A percentile compares a stretch with the other conserved stretches of the same genome.
These are phyloP conservation scores for Hericium coralloides DNA, from an alignment of 768 basidiomycete species.

Conservation along the genomic window DNA sequence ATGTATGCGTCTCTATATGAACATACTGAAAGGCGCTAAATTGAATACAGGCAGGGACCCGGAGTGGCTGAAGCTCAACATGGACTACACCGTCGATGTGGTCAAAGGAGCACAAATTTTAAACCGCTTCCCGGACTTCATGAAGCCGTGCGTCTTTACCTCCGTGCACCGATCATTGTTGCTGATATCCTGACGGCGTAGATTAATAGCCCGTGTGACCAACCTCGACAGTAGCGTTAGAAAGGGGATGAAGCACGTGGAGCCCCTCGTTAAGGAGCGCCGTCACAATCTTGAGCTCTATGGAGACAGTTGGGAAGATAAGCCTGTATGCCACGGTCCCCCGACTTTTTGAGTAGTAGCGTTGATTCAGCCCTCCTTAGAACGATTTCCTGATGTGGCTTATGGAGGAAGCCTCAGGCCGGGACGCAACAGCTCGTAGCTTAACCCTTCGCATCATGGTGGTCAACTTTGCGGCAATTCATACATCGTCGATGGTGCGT, in stretches of 20 bases:
- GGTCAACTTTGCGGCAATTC: conserved; percentile 30
- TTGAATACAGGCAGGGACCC: conserved; percentile 24
- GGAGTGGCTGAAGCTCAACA: conserved; percentile 26
- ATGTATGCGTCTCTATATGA: conserved; percentile 11
- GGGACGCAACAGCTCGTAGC: conserved; percentile 21
- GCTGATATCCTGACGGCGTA: not conserved
- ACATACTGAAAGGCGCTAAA: not conserved
- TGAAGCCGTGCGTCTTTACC: conserved; percentile 23
- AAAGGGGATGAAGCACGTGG: not conserved
- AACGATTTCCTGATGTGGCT: conserved; percentile 35
- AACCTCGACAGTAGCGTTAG: not conserved
- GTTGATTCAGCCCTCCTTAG: conserved; percentile 13
- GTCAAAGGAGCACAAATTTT: conserved; percentile 23
- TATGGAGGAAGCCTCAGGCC: conserved; percentile 24
- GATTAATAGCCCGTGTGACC: not conserved
- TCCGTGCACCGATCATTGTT: not conserved
- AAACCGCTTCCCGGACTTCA: conserved; percentile 25
- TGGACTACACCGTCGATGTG: conserved; percentile 27
- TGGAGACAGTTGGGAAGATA: conserved; percentile 2
- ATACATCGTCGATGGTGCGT: conserved; percentile 24
- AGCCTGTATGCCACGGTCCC: not conserved
- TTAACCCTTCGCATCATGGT: conserved; percentile 24
- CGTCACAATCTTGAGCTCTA: not conserved
- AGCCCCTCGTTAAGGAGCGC: not conserved
- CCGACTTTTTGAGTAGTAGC: not conserved